Conservation (phyloP, 176 grass and related monocot genomes). For the Dactylis glomerata region DNA sequence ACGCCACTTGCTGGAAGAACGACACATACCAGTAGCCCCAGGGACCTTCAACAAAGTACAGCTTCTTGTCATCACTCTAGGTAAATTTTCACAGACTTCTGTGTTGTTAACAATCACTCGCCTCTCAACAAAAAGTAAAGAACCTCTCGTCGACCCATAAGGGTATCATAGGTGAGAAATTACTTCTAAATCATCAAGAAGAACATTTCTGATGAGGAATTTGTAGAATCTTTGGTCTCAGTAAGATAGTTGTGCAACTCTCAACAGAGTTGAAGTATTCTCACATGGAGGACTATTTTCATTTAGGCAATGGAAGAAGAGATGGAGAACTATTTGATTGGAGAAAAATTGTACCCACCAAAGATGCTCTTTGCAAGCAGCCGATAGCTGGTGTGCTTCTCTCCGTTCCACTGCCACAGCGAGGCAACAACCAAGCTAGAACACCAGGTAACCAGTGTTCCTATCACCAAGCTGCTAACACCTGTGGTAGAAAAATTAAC, state of each 20-base stretch:
- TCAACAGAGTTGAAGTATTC: not conserved
- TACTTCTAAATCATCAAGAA: not conserved
- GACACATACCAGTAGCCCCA: conserved; percentile 74
- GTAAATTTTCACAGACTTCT: not conserved
- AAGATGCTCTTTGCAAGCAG: conserved; percentile 66
- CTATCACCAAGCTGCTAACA: conserved; percentile 59
- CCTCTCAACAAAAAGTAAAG: too few species aligned
- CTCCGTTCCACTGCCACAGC: conserved; percentile 73
- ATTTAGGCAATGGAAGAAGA: not conserved
- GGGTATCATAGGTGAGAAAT: not conserved
- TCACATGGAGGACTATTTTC: not conserved
- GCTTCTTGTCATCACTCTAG: not conserved
- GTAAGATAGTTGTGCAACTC: not conserved
- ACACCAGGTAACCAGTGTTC: conserved; percentile 70
- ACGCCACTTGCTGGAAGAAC: conserved; percentile 76
- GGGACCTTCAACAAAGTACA: conserved; percentile 38
- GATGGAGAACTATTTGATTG: not conserved
- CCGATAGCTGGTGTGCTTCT: conserved; percentile 69
- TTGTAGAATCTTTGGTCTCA: not conserved
- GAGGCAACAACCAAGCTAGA: conserved; percentile 66
- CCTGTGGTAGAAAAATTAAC: conserved; percentile 22
- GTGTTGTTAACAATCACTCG: not conserved
- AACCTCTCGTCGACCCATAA: not conserved
- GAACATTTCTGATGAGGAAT: not conserved
- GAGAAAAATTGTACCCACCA: conserved; percentile 36